Conservation (phyloP, 257 asterid genomes). For the Solanum sparsipilum region DNA sequence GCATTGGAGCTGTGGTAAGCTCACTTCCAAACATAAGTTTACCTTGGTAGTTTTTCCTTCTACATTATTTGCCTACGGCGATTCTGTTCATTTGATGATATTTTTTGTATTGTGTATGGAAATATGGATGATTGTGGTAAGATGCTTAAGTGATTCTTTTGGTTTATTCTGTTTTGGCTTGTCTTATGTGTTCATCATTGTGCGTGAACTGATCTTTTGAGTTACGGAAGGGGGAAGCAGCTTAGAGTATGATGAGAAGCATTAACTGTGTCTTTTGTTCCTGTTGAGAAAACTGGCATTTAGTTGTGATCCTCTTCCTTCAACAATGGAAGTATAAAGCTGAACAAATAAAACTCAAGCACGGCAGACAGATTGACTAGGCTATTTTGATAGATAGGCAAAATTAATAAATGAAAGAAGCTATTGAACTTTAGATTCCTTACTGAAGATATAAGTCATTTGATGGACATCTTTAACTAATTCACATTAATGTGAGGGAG, state of each 20-base stretch:
- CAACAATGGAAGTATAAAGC: neutral
- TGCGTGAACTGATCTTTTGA: neutral
- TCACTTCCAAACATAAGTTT: neutral
- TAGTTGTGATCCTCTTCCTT: neutral
- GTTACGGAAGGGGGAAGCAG: neutral
- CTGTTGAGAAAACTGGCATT: neutral
- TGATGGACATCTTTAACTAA: neutral
- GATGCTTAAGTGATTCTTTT: neutral
- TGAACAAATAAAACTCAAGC: neutral
- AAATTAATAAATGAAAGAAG: neutral
- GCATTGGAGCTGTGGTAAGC: conserved; percentile 97
- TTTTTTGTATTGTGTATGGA: neutral
- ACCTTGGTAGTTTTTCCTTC: neutral
- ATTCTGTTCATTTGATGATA: neutral
- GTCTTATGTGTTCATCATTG: neutral
- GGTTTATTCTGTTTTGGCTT: neutral
- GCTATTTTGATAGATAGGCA: neutral
- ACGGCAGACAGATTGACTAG: too few relatives aligned
- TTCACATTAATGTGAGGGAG: neutral
- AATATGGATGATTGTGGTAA: neutral
- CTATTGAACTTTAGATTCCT: neutral
- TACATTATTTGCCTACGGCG: neutral
- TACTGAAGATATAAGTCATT: neutral
- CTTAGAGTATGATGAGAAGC: neutral
- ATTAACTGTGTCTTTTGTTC: too few relatives aligned